A percentile compares a stretch with the other conserved stretches of the same genome.
Evolutionary conservation across 2,329 filamentous ascomycete genomes (phyloP).

Genomic region (Didymella arachidicola): DNA sequence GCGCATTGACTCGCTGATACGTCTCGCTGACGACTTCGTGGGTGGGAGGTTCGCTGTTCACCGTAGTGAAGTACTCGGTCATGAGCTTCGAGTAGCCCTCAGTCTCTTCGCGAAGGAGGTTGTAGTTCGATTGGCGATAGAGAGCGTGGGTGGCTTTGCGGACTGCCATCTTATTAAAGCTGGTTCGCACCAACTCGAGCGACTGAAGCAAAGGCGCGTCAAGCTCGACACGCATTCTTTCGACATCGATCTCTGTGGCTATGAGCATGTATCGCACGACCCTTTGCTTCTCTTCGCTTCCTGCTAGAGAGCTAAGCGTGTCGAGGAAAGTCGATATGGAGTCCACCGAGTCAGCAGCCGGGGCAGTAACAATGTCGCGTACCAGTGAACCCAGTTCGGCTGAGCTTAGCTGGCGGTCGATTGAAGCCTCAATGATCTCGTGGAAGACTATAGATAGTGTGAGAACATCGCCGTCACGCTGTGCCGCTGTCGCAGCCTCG

Average conservation of each 20-base stretch:
- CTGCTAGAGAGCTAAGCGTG: conserved; percentile 78
- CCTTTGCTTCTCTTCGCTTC: conserved; percentile 68
- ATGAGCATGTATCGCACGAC: conserved; percentile 72
- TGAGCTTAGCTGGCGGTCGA: conserved; percentile 73
- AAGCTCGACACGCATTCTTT: conserved; percentile 80
- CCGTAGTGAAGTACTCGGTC: conserved; percentile 92
- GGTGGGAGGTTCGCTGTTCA: conserved; percentile 75
- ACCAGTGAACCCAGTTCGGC: conserved; percentile 75
- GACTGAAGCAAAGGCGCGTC: conserved; percentile 78
- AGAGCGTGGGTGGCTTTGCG: conserved; percentile 91
- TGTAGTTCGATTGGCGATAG: conserved; percentile 97
- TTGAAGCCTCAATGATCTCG: conserved; percentile 79
- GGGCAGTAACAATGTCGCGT: conserved; percentile 72
- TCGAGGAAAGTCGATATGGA: conserved; percentile 76
- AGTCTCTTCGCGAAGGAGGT: conserved; percentile 90
- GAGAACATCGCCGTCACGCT: conserved; percentile 71
- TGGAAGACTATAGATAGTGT: conserved; percentile 79
- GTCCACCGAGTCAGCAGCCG: conserved; percentile 56
- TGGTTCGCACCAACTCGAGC: conserved; percentile 82
- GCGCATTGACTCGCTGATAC: conserved; percentile 89
- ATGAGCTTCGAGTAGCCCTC: conserved; percentile 97
- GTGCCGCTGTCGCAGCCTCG: conserved; percentile 69
- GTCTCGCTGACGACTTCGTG: conserved; percentile 81
- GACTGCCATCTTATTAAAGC: conserved; percentile 82
- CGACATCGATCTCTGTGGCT: conserved; percentile 74